These are phyloP conservation scores for Amauroascus niger DNA, from an alignment of 2,329 filamentous ascomycete species.

Conservation along the genomic window DNA sequence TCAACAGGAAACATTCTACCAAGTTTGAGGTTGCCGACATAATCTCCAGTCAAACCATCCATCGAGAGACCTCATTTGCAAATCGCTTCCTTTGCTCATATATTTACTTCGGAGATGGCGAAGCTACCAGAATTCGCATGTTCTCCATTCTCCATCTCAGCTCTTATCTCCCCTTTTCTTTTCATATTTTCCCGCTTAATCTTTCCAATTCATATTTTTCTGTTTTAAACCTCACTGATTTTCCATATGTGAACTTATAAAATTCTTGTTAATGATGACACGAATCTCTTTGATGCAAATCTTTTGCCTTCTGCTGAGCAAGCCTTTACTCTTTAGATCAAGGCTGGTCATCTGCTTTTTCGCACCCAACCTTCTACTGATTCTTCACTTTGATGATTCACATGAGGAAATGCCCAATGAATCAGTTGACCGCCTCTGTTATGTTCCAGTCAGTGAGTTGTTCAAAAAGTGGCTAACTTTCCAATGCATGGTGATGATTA, in stretches of 20 bases:
- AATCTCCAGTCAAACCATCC: background rate
- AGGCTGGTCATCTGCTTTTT: slow-evolving; percentile 11
- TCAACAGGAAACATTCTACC: background rate
- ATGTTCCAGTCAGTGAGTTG: slow-evolving; percentile 7
- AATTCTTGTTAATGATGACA: slow-evolving; percentile 7
- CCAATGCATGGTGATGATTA: slow-evolving; percentile 10
- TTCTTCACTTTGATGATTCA: slow-evolving; percentile 5
- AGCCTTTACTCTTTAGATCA: slow-evolving; percentile 9
- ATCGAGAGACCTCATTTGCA: background rate
- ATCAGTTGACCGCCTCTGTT: slow-evolving; percentile 2
- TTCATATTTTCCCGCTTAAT: background rate
- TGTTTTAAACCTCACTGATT: background rate
- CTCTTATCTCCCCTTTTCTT: background rate
- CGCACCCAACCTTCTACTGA: slow-evolving; percentile 3
- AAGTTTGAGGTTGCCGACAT: background rate
- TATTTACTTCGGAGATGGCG: background rate
- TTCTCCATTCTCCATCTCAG: background rate
- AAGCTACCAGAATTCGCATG: background rate
- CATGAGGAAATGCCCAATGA: slow-evolving; percentile 6
- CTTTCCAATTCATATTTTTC: background rate
- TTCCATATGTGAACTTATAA: slow-evolving; percentile 6
- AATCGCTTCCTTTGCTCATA: background rate
- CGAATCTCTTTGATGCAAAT: slow-evolving; percentile 9
- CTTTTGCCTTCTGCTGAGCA: slow-evolving; percentile 3
- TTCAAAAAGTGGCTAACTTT: slow-evolving; percentile 5